phyloP scores from a whole-genome alignment of 1,139 yeast species.

The Lodderomyces jiufengensis region DNA sequence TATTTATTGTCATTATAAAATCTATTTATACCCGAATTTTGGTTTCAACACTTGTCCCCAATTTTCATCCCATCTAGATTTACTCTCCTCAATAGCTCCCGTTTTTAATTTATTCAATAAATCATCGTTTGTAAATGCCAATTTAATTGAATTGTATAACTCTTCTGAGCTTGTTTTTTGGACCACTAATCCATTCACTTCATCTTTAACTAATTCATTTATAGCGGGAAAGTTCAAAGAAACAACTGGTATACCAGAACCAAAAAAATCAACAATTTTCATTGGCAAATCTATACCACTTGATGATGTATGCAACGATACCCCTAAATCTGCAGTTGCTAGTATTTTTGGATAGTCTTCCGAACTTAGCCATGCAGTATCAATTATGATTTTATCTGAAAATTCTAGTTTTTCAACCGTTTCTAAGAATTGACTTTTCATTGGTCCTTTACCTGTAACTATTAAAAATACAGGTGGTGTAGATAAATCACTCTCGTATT shows the following conservation, averaged over 20 bases:
- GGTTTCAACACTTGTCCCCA: slow-evolving; percentile 48
- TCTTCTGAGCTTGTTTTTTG: slow-evolving; percentile 37
- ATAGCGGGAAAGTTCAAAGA: slow-evolving; percentile 75
- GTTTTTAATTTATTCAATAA: slow-evolving; percentile 38
- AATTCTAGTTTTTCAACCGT: slow-evolving; percentile 42
- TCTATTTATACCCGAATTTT: slow-evolving; percentile 16
- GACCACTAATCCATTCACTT: slow-evolving; percentile 43
- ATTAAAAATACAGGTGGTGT: slow-evolving; percentile 58
- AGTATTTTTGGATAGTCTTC: slow-evolving; percentile 79
- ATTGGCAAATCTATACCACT: slow-evolving; percentile 95
- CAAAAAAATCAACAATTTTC: slow-evolving; percentile 96
- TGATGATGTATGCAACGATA: slow-evolving; percentile 86
- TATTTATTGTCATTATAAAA: slow-evolving; percentile 10
- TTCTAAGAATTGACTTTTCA: slow-evolving; percentile 49
- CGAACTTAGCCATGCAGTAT: slow-evolving; percentile 71
- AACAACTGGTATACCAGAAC: slow-evolving; percentile 91
- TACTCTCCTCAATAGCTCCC: slow-evolving; percentile 73
- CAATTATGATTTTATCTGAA: slow-evolving; percentile 48
- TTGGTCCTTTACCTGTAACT: slow-evolving; percentile 95
- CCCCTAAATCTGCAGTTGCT: slow-evolving; percentile 79
- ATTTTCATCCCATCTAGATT: slow-evolving; percentile 67
- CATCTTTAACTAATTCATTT: slow-evolving; percentile 52
- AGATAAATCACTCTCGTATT: slow-evolving; percentile 45
- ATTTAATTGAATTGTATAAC: slow-evolving; percentile 47
- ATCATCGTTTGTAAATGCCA: slow-evolving; percentile 41